A percentile compares a stretch with the other conserved stretches of the same genome.
These are phyloP conservation scores for Kalmusia sp. DNA, from an alignment of 2,329 filamentous ascomycete genomes.

Conservation along the genomic window DNA sequence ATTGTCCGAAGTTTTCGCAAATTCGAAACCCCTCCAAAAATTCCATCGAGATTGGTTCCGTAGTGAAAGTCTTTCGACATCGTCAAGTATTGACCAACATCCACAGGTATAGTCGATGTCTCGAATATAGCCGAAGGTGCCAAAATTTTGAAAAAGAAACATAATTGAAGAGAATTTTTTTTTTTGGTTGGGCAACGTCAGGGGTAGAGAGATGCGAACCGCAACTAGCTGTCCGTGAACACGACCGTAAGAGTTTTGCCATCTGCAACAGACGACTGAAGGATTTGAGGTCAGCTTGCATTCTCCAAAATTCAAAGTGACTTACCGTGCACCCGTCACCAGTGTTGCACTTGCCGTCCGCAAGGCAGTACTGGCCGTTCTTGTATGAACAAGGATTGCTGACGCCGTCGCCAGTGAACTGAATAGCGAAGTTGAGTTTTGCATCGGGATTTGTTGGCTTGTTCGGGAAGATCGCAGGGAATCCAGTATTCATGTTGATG, in stretches of 20 bases:
- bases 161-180: constrained; percentile 1
- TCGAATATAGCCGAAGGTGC: neutral
- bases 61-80: constrained; percentile 16
- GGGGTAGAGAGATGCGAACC: neutral
- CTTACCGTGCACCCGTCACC: constrained; percentile 87
- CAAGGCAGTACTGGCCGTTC: constrained; percentile 69
- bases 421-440: constrained; percentile 78
- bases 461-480: constrained; percentile 86
- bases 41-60: constrained; percentile 26
- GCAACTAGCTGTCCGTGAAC: constrained; percentile 32
- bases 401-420: constrained; percentile 72
- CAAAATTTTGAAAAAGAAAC: constrained; percentile 7
- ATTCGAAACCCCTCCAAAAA: constrained; percentile 30
- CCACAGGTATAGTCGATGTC: neutral
- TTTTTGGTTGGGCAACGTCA: constrained; percentile 1
- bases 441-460: constrained; percentile 70
- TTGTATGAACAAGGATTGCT: constrained; percentile 64
- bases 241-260: constrained; percentile 35
- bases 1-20: constrained; percentile 8
- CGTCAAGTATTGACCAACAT: constrained; percentile 31
- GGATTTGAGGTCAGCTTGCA: neutral
- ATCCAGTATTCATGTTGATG: constrained; percentile 62
- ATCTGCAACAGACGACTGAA: constrained; percentile 29
- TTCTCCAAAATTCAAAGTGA: neutral
- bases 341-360: constrained; percentile 49